These are phyloP conservation scores for Phoma sp. DNA, from an alignment of 2,329 filamentous ascomycete genomes.

Conservation along the genomic window DNA sequence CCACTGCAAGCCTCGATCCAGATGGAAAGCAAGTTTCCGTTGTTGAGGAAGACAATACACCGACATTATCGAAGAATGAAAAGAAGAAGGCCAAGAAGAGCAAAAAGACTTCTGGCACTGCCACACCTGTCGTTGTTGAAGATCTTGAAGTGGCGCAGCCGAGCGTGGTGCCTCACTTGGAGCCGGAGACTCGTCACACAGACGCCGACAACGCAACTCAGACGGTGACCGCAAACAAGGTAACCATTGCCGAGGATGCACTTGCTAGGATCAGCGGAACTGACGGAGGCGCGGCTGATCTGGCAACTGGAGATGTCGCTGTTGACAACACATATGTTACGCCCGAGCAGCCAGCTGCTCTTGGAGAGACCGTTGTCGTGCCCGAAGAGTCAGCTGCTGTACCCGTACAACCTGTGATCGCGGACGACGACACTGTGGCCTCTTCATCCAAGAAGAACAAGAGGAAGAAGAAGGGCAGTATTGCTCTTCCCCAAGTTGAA, in stretches of 20 bases:
- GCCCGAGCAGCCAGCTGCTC: neutral
- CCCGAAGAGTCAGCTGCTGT: neutral
- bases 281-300: too few species aligned
- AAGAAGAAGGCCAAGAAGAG: slow-evolving; percentile 41
- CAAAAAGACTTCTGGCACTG: slow-evolving; percentile 28
- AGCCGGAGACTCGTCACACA: too few species aligned
- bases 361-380: neutral
- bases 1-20: neutral
- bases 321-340: too few species aligned
- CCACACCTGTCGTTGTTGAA: slow-evolving; percentile 7
- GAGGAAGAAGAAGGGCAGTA: slow-evolving; percentile 30
- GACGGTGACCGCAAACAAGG: too few species aligned
- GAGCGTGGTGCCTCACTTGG: too few species aligned
- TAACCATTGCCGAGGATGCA: neutral
- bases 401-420: neutral
- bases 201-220: too few species aligned
- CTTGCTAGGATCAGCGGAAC: too few species aligned
- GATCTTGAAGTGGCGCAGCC: neutral
- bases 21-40: neutral
- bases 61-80: slow-evolving; percentile 29
- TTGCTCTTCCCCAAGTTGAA: slow-evolving; percentile 8
- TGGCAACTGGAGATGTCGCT: too few species aligned
- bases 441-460: slow-evolving; percentile 30
- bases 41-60: slow-evolving; percentile 5
- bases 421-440: slow-evolving; percentile 3